These are phyloP conservation scores for Letharia lupina DNA, from an alignment of 495 filamentous ascomycete genomes.

Conservation along the genomic window DNA sequence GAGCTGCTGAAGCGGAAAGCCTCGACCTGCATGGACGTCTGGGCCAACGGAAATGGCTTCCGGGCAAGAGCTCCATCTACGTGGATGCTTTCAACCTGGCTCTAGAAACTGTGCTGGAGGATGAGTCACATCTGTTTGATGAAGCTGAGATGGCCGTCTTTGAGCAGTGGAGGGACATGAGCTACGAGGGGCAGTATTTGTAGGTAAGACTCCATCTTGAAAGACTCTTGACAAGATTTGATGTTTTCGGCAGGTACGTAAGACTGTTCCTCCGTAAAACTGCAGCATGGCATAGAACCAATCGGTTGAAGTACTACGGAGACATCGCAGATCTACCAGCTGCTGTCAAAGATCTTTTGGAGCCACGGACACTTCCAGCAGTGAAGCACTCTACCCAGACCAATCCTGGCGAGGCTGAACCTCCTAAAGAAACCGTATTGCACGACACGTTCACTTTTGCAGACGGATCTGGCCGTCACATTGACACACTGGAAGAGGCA, in stretches of 20 bases:
- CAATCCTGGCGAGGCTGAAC: constrained; percentile 40
- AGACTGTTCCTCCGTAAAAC: constrained; percentile 91
- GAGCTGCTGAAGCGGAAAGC: constrained; percentile 35
- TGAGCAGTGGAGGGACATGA: constrained; percentile 58
- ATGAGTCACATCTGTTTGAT: constrained; percentile 83
- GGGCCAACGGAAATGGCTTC: constrained; percentile 48
- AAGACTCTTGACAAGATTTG: background rate
- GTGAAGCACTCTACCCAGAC: constrained; percentile 29
- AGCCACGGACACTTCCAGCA: constrained; percentile 34
- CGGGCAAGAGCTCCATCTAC: constrained; percentile 78
- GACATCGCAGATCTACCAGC: constrained; percentile 68
- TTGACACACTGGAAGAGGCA: constrained; percentile 77
- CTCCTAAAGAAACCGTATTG: constrained; percentile 42
- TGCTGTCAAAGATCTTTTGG: constrained; percentile 53
- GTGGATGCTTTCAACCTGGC: constrained; percentile 96
- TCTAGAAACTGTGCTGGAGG: constrained; percentile 79
- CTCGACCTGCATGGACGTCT: constrained; percentile 40
- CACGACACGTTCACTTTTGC: constrained; percentile 62
- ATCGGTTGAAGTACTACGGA: constrained; percentile 64
- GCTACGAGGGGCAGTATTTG: constrained; percentile 88
- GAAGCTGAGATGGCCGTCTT: constrained; percentile 73
- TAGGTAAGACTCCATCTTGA: constrained; percentile 37
- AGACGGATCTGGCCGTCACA: constrained; percentile 60
- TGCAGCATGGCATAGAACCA: constrained; percentile 84
- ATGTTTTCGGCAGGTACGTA: constrained; percentile 56